A percentile compares a stretch with the other conserved stretches of the same genome.
Evolutionary conservation across 1,284 basidiomycete genomes (phyloP).

Genomic region (Takashimella koratensis): DNA sequence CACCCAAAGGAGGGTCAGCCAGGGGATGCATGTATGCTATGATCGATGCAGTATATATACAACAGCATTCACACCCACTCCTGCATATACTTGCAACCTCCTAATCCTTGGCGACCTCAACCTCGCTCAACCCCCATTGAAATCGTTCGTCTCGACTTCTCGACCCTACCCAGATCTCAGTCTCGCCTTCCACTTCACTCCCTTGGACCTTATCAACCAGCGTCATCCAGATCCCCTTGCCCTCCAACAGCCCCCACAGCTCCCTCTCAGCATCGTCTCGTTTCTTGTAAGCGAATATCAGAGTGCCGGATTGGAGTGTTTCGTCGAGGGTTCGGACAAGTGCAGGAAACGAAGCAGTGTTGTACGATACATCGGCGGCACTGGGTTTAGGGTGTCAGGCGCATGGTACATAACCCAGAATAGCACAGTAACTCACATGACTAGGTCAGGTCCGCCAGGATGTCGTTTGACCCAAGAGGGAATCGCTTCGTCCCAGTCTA

Average conservation of each 20-base stretch:
- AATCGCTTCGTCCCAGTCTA: slow-evolving; percentile 70
- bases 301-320: slow-evolving; percentile 22
- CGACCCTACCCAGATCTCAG: slow-evolving; percentile 67
- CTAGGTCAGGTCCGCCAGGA: slow-evolving; percentile 32
- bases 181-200: slow-evolving; percentile 50
- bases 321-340: slow-evolving; percentile 36
- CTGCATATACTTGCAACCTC: too few relatives aligned
- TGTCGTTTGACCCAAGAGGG: slow-evolving; percentile 53
- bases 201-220: slow-evolving; percentile 59
- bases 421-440: slow-evolving; percentile 36
- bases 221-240: slow-evolving; percentile 35
- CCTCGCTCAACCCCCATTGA: neutral
- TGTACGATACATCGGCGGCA: slow-evolving; percentile 87
- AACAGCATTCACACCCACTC: too few relatives aligned
- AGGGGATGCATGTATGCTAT: too few relatives aligned
- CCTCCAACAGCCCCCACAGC: slow-evolving; percentile 62
- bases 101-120: neutral
- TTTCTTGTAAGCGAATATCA: slow-evolving; percentile 78
- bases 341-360: slow-evolving; percentile 70
- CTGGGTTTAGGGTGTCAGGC: slow-evolving; percentile 46
- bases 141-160: neutral
- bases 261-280: slow-evolving; percentile 67
- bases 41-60: too few relatives aligned
- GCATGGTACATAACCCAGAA: too few relatives aligned
- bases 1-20: too few relatives aligned